phyloP scores from a whole-genome alignment of 2,329 filamentous ascomycete genomes.

The Ophioceras dolichostomum region DNA sequence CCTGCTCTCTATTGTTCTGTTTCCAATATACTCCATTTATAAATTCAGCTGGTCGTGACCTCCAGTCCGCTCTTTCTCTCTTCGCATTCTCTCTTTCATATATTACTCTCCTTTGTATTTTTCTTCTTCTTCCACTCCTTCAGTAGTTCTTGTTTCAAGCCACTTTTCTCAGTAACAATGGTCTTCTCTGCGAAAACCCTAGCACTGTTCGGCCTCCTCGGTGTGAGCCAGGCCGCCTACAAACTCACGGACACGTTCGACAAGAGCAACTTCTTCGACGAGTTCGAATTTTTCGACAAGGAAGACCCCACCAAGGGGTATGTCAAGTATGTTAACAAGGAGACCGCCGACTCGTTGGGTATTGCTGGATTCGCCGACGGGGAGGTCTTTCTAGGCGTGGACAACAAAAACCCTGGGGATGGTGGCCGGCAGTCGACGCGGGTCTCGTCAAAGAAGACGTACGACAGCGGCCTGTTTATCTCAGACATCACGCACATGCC shows the following conservation, averaged over 20 bases:
- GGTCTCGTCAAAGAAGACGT: conserved; percentile 52
- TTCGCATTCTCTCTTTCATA: no score
- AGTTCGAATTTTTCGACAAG: conserved; percentile 42
- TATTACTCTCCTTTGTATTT: no score
- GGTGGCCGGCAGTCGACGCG: conserved; percentile 60
- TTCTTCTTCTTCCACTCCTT: no score
- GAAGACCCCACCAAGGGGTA: conserved; percentile 64
- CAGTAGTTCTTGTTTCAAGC: no score
- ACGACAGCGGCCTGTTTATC: conserved; percentile 58
- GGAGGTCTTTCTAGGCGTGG: conserved; percentile 57
- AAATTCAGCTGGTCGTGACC: no score
- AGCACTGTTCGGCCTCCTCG: conserved; percentile 4
- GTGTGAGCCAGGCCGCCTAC: conserved; percentile 22
- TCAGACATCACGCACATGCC: conserved; percentile 69
- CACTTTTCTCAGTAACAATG: no score
- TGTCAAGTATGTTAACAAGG: conserved; percentile 53
- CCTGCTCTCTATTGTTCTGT: no score
- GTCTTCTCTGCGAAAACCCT: conserved; percentile 4
- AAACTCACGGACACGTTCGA: conserved; percentile 34
- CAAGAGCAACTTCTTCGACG: conserved; percentile 40
- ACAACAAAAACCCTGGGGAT: conserved; percentile 36
- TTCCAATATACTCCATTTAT: no score
- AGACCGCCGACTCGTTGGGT: conserved; percentile 41
- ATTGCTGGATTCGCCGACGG: conserved; percentile 45
- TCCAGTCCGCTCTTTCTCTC: no score